A percentile compares a stretch with the other conserved stretches of the same genome.
phyloP scores from a whole-genome alignment of 2,329 filamentous ascomycete species.

The Corynespora cassiicola region DNA sequence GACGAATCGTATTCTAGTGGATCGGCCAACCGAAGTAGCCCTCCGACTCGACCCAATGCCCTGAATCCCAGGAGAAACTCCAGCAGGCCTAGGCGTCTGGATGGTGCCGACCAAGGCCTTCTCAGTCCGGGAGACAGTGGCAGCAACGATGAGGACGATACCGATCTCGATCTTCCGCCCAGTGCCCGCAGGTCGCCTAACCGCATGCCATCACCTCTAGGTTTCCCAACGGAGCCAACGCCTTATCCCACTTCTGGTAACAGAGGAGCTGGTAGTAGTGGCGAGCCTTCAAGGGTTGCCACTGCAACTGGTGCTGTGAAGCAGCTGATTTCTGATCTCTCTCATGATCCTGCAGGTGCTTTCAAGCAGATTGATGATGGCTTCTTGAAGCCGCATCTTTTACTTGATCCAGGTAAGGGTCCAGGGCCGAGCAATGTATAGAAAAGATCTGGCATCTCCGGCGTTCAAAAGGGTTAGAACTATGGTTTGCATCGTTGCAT shows the following conservation, averaged over 20 bases:
- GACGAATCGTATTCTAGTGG: conserved; percentile 67
- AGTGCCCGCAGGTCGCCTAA: conserved; percentile 57
- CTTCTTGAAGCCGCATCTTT: conserved; percentile 89
- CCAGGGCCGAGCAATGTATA: conserved; percentile 42
- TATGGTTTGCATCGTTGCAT: conserved; percentile 10
- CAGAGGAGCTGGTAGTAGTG: conserved; percentile 20
- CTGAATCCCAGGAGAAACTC: conserved; percentile 61
- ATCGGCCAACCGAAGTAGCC: conserved; percentile 58
- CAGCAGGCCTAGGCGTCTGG: conserved; percentile 54
- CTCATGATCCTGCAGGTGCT: conserved; percentile 87
- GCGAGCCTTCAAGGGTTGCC: conserved; percentile 49
- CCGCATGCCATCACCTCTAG: conserved; percentile 38
- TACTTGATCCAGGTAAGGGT: conserved; percentile 70
- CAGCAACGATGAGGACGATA: conserved; percentile 59
- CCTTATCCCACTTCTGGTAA: conserved; percentile 51
- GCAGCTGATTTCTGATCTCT: conserved; percentile 76
- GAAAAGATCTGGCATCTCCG: conserved; percentile 22
- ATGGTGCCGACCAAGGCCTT: conserved; percentile 61
- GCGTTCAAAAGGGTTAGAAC: conserved; percentile 21
- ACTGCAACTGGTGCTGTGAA: conserved; percentile 78
- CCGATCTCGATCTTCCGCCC: conserved; percentile 67
- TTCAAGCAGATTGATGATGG: conserved; percentile 95
- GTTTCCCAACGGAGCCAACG: conserved; percentile 21
- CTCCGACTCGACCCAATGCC: conserved; percentile 47
- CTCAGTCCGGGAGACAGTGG: conserved; percentile 56